These are phyloP conservation scores for Rhodotorula graminis DNA, from an alignment of 768 basidiomycete genomes.

Conservation along the genomic window DNA sequence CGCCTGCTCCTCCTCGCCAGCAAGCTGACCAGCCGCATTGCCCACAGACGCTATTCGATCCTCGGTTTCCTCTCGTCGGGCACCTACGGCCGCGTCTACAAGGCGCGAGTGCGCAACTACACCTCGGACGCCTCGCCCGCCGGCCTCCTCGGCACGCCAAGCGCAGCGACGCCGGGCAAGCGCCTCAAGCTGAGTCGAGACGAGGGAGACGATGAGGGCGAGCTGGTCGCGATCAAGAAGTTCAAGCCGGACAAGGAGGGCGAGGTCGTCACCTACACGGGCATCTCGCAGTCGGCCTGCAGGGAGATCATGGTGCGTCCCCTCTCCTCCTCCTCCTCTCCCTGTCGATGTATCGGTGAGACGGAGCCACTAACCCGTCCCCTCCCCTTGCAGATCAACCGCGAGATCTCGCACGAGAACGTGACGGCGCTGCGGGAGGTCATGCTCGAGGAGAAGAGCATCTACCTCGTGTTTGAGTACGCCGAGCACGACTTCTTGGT, in stretches of 20 bases:
- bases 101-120: conserved; percentile 56
- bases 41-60: conserved; percentile 83
- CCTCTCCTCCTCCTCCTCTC: not conserved
- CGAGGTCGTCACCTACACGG: conserved; percentile 82
- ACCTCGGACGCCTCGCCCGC: conserved; percentile 39
- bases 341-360: too few relatives aligned
- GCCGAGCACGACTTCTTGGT: conserved; percentile 98
- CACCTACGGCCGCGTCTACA: conserved; percentile 98
- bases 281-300: conserved; percentile 95
- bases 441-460: conserved; percentile 94
- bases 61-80: conserved; percentile 97
- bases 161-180: conserved; percentile 55
- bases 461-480: conserved; percentile 99
- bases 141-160: conserved; percentile 41
- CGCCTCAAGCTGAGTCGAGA: conserved; percentile 31
- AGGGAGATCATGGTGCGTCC: conserved; percentile 78
- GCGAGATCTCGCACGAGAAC: conserved; percentile 85
- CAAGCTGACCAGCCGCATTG: conserved; percentile 41
- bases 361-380: too few relatives aligned
- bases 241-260: conserved; percentile 99
- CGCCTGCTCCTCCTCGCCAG: too few relatives aligned
- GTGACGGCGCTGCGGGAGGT: conserved; percentile 87
- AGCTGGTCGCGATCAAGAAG: conserved; percentile 93
- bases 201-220: conserved; percentile 58
- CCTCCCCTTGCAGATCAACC: conserved; percentile 61